Conservation (phyloP, 441 rosid genomes). For the Arabidopsis lyrata region DNA sequence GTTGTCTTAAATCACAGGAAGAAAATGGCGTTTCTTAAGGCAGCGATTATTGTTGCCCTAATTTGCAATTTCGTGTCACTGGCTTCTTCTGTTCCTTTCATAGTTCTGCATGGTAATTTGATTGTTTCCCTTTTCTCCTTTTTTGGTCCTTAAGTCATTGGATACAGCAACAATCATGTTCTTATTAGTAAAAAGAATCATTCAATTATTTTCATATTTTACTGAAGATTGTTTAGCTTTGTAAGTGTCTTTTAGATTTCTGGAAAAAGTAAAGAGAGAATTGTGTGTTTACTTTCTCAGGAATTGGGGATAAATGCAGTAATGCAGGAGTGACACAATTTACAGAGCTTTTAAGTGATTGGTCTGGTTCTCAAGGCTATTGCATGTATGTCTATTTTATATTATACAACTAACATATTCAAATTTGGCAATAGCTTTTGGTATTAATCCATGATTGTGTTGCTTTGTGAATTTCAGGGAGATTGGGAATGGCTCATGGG, state of each 20-base stretch:
- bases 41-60: slow-evolving; percentile 29
- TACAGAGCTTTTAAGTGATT: slow-evolving; percentile 65
- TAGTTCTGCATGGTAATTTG: slow-evolving; percentile 74
- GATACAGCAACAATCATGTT: not conserved
- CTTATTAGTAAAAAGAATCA: not conserved
- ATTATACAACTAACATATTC: not conserved
- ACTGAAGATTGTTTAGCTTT: slow-evolving; percentile 2
- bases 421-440: not conserved
- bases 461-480: slow-evolving; percentile 54
- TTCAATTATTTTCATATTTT: not conserved
- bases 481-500: slow-evolving; percentile 91
- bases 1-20: slow-evolving; percentile 24
- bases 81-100: slow-evolving; percentile 67
- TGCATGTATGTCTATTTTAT: slow-evolving; percentile 65
- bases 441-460: slow-evolving; percentile 11
- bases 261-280: slow-evolving; percentile 1
- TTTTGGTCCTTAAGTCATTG: not conserved
- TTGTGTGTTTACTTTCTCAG: slow-evolving; percentile 45
- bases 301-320: slow-evolving; percentile 76
- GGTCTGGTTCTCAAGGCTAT: slow-evolving; percentile 78
- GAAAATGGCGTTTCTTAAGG: slow-evolving; percentile 25
- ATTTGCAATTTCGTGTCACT: slow-evolving; percentile 42
- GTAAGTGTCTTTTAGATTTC: slow-evolving; percentile 3
- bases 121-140: not conserved
- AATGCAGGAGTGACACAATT: slow-evolving; percentile 60